phyloP scores from a whole-genome alignment of 306 rosid genomes.

The Rosa multiflora region DNA sequence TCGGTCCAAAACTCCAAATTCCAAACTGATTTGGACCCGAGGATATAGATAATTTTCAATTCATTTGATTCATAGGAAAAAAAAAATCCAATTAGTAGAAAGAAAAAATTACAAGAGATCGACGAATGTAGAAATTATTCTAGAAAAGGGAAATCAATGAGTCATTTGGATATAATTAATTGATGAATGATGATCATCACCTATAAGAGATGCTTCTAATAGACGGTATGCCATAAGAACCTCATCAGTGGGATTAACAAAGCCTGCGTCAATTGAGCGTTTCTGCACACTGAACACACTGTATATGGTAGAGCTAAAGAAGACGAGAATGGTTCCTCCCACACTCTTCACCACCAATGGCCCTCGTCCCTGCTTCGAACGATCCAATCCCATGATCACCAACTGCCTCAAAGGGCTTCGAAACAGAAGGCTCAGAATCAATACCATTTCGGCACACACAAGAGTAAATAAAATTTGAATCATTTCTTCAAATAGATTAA shows the following conservation, averaged over 20 bases:
- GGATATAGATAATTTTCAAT: no score
- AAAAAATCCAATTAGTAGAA: background rate
- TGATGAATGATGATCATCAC: constrained; percentile 17
- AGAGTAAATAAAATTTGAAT: constrained; percentile 42
- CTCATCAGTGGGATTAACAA: constrained; percentile 61
- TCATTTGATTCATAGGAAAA: no score
- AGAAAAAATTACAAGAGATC: background rate
- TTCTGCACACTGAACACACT: constrained; percentile 26
- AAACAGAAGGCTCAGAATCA: constrained; percentile 44
- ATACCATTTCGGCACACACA: constrained; percentile 41
- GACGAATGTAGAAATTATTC: background rate
- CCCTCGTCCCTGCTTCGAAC: background rate
- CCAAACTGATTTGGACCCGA: background rate
- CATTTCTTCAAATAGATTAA: constrained; percentile 30
- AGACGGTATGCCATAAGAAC: constrained; percentile 44
- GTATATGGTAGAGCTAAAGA: constrained; percentile 46
- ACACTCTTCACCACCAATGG: constrained; percentile 25
- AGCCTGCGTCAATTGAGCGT: constrained; percentile 42
- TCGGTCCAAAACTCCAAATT: background rate
- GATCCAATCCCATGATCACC: constrained; percentile 42
- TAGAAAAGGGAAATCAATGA: no score
- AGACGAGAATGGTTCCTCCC: constrained; percentile 50
- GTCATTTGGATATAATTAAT: background rate
- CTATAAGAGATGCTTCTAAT: constrained; percentile 60
- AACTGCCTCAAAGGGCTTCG: constrained; percentile 50